Conservation (phyloP, 2,329 filamentous ascomycete genomes). For the Aulographum hederae region DNA sequence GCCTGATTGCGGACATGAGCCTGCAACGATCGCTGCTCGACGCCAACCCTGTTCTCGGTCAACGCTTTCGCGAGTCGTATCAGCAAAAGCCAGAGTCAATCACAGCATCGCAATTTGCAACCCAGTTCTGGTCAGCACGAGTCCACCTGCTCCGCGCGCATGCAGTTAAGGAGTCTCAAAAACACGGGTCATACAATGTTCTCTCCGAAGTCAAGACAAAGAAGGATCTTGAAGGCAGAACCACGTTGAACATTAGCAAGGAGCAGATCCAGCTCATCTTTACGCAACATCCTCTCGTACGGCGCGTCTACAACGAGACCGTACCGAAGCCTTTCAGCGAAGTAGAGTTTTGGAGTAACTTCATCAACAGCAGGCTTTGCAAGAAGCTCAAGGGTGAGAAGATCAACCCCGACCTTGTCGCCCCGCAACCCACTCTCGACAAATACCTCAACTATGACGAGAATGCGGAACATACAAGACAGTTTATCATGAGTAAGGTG, state of each 20-base stretch:
- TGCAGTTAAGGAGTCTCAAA: conserved; percentile 75
- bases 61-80: conserved; percentile 75
- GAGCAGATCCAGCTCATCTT: conserved; percentile 92
- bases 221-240: conserved; percentile 46
- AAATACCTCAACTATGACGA: conserved; percentile 65
- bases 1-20: conserved; percentile 58
- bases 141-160: conserved; percentile 74
- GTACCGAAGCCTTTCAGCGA: conserved; percentile 60
- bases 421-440: conserved; percentile 64
- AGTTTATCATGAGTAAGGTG: conserved; percentile 41
- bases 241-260: conserved; percentile 68
- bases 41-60: conserved; percentile 54
- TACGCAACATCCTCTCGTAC: conserved; percentile 77
- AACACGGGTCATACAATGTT: conserved; percentile 82
- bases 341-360: conserved; percentile 77
- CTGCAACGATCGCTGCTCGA: conserved; percentile 80
- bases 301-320: conserved; percentile 81
- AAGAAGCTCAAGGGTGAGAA: conserved; percentile 87
- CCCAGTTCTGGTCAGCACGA: conserved; percentile 87
- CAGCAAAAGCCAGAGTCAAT: conserved; percentile 72
- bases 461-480: conserved; percentile 21
- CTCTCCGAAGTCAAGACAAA: conserved; percentile 80
- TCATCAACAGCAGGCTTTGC: conserved; percentile 78
- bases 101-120: conserved; percentile 62
- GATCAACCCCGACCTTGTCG: conserved; percentile 58